These are phyloP conservation scores for Canavalia ensiformis DNA, from an alignment of 306 rosid species.

Conservation along the genomic window DNA sequence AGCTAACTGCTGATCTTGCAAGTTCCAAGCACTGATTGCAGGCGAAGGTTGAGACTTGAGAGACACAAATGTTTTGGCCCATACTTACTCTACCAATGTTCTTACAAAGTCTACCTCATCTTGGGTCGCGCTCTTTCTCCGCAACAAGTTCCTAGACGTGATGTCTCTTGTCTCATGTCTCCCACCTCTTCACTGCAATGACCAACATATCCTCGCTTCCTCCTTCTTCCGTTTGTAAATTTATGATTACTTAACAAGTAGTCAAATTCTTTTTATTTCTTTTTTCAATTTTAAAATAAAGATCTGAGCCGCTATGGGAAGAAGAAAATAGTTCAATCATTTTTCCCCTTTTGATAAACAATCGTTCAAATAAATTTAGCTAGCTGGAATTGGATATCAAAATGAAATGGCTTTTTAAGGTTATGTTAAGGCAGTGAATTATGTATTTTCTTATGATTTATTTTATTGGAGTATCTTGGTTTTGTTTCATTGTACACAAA, in stretches of 20 bases:
- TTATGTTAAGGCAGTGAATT: no score
- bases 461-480: no score
- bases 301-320: no score
- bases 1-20: not conserved
- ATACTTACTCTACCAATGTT: constrained; percentile 25
- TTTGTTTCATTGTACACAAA: no score
- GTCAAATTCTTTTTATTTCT: no score
- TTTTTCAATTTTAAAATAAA: no score
- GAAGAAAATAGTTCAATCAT: no score
- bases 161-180: constrained; percentile 20
- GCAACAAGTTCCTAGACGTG: constrained; percentile 67
- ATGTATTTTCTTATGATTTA: no score
- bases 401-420: no score
- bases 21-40: constrained; percentile 9
- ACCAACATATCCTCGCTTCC: constrained; percentile 37
- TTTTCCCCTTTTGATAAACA: no score
- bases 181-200: constrained; percentile 33
- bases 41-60: constrained; percentile 38
- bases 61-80: constrained; percentile 4
- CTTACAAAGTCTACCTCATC: constrained; percentile 1
- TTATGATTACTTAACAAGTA: not conserved
- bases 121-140: constrained; percentile 52
- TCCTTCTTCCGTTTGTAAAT: not conserved
- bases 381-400: not conserved
- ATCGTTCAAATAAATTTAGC: not conserved